phyloP scores from a whole-genome alignment of 495 filamentous ascomycete species.

The Amphirosellinia nigrospora region DNA sequence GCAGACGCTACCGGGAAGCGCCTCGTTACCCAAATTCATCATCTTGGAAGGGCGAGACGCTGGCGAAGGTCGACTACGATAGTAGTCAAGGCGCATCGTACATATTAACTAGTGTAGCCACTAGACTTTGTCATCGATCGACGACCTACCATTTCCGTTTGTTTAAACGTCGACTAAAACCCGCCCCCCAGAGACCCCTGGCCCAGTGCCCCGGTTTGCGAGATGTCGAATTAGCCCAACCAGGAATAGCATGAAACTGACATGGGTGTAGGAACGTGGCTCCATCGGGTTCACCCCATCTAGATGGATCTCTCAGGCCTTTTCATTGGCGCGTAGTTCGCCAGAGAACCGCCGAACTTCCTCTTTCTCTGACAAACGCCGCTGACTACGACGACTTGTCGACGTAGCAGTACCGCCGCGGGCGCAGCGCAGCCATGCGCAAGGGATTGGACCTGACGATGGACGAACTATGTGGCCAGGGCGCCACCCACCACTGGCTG shows the following conservation, averaged over 20 bases:
- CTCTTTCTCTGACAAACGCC: slow-evolving; percentile 26
- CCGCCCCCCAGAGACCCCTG: neutral
- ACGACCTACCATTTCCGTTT: slow-evolving; percentile 21
- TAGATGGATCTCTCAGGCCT: neutral
- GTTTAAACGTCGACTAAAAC: neutral
- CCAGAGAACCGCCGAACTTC: slow-evolving; percentile 33
- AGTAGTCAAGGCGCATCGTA: slow-evolving; percentile 7
- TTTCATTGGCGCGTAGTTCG: slow-evolving; percentile 35
- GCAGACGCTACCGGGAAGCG: neutral
- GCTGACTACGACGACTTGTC: neutral
- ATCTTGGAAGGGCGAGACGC: slow-evolving; percentile 14
- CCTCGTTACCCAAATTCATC: neutral
- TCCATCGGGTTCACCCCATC: slow-evolving; percentile 14
- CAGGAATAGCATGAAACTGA: slow-evolving; percentile 22
- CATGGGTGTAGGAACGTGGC: slow-evolving; percentile 10
- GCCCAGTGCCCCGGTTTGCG: neutral
- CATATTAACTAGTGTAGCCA: neutral
- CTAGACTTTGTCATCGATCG: neutral
- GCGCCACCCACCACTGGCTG: slow-evolving; percentile 26
- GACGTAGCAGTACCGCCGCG: neutral
- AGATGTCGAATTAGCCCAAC: slow-evolving; percentile 12
- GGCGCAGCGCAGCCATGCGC: slow-evolving; percentile 11
- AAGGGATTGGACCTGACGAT: slow-evolving; percentile 29
- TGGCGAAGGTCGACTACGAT: slow-evolving; percentile 2
- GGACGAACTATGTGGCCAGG: slow-evolving; percentile 20